These are phyloP conservation scores for Tulasnella sp. DNA, from an alignment of 768 basidiomycete species.

Conservation along the genomic window DNA sequence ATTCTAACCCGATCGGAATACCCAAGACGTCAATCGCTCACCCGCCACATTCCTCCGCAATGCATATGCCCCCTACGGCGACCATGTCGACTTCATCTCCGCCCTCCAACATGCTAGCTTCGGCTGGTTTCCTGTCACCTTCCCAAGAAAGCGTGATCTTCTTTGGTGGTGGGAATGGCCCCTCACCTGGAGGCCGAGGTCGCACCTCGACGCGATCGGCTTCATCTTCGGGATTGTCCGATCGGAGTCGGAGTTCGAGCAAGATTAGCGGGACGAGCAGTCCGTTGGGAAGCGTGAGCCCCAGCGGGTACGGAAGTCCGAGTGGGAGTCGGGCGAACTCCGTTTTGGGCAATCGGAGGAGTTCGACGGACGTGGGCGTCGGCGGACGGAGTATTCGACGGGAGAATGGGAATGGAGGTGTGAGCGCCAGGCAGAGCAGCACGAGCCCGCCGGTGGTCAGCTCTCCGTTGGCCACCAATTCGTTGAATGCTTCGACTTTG, in stretches of 20 bases:
- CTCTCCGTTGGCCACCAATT: constrained; percentile 23
- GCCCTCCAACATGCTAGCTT: neutral
- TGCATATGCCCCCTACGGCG: constrained; percentile 31
- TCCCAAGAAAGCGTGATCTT: constrained; percentile 15
- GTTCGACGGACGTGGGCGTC: constrained; percentile 31
- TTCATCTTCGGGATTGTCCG: constrained; percentile 30
- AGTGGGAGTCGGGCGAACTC: constrained; percentile 24
- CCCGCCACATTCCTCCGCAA: constrained; percentile 8
- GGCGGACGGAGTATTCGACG: constrained; percentile 7
- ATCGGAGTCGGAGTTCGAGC: constrained; percentile 31
- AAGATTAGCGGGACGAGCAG: constrained; percentile 30
- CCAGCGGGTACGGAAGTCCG: constrained; percentile 33
- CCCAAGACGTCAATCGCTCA: constrained; percentile 31
- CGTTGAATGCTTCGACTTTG: constrained; percentile 27
- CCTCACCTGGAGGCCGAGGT: constrained; percentile 26
- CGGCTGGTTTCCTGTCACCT: constrained; percentile 27
- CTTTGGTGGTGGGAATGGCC: constrained; percentile 12
- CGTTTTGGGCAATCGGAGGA: constrained; percentile 26
- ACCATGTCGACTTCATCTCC: constrained; percentile 29
- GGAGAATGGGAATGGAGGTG: constrained; percentile 8
- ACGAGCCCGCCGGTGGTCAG: constrained; percentile 26
- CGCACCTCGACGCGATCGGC: constrained; percentile 29
- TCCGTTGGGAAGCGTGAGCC: constrained; percentile 33
- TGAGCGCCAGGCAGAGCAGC: constrained; percentile 24
- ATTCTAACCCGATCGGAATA: constrained; percentile 28